Percentiles rank a stretch among this genome's conserved stretches.
phyloP scores from a whole-genome alignment of 2,329 filamentous ascomycete genomes.

The Leptographium flavum region DNA sequence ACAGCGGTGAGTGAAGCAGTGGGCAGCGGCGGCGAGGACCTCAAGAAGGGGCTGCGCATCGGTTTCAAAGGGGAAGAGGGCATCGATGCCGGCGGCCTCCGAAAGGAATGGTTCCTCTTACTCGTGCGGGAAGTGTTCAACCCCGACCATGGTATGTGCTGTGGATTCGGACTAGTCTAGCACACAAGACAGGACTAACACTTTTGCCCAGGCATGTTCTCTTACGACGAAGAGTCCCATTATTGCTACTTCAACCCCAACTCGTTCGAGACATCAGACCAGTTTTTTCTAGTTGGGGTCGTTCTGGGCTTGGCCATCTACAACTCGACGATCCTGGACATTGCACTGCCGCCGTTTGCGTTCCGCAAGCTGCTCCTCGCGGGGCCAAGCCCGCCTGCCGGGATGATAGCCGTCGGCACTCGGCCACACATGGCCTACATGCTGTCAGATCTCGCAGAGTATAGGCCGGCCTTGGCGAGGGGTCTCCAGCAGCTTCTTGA shows the following conservation, averaged over 20 bases:
- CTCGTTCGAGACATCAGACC: slow-evolving; percentile 80
- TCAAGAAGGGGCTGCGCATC: slow-evolving; percentile 81
- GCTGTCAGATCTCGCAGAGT: slow-evolving; percentile 71
- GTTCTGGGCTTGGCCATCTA: slow-evolving; percentile 83
- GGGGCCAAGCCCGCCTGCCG: slow-evolving; percentile 46
- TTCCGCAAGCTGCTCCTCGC: slow-evolving; percentile 77
- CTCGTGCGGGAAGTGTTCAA: slow-evolving; percentile 84
- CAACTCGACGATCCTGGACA: slow-evolving; percentile 84
- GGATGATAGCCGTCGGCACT: slow-evolving; percentile 36
- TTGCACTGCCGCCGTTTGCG: slow-evolving; percentile 75
- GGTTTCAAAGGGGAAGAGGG: slow-evolving; percentile 82
- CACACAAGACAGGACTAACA: too few relatives aligned
- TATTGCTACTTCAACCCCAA: slow-evolving; percentile 90
- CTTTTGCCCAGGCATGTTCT: slow-evolving; percentile 69
- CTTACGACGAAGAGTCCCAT: slow-evolving; percentile 79
- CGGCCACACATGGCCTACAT: slow-evolving; percentile 55
- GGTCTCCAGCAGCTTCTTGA: slow-evolving; percentile 66
- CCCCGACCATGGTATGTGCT: slow-evolving; percentile 61
- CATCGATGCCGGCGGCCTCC: slow-evolving; percentile 74
- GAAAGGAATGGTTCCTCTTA: slow-evolving; percentile 90
- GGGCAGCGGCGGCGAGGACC: slow-evolving; percentile 64
- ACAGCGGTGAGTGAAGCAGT: slow-evolving; percentile 75
- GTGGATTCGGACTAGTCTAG: too few relatives aligned
- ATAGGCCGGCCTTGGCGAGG: slow-evolving; percentile 58
- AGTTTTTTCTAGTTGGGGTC: slow-evolving; percentile 82